phyloP scores from a whole-genome alignment of 495 filamentous ascomycete genomes.

The Aspergillus baeticus region DNA sequence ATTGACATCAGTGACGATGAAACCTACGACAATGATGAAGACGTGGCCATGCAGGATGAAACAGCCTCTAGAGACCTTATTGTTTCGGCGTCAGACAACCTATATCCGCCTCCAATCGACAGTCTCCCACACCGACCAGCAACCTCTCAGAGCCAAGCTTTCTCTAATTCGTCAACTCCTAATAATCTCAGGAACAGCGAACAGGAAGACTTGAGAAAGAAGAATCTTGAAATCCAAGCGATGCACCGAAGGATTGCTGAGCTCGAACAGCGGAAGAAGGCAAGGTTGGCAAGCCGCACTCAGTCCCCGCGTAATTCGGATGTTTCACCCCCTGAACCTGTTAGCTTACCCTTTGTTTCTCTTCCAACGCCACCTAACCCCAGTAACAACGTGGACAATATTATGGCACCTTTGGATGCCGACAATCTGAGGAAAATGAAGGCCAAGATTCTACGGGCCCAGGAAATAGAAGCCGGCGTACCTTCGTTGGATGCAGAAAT shows the following conservation, averaged over 20 bases:
- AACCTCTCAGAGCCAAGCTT: conserved; percentile 14
- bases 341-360: conserved; percentile 3
- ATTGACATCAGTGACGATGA: conserved; percentile 79
- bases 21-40: conserved; percentile 43
- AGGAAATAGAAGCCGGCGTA: conserved; percentile 56
- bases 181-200: conserved; percentile 36
- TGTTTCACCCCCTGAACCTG: conserved; percentile 18
- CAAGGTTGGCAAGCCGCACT: conserved; percentile 43
- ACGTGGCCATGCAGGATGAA: conserved; percentile 37
- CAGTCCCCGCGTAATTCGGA: conserved; percentile 32
- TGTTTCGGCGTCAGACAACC: not conserved
- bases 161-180: conserved; percentile 37
- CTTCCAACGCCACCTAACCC: not conserved
- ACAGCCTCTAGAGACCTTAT: not conserved
- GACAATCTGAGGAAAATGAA: conserved; percentile 27
- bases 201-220: conserved; percentile 58
- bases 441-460: conserved; percentile 42
- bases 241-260: conserved; percentile 77
- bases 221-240: conserved; percentile 68
- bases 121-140: conserved; percentile 12
- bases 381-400: not conserved
- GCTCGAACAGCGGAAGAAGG: conserved; percentile 66
- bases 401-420: conserved; percentile 11
- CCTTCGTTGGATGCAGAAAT: conserved; percentile 58
- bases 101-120: conserved; percentile 2